Conservation (phyloP, 306 rosid species). For the Sechiopsis laciniata region DNA sequence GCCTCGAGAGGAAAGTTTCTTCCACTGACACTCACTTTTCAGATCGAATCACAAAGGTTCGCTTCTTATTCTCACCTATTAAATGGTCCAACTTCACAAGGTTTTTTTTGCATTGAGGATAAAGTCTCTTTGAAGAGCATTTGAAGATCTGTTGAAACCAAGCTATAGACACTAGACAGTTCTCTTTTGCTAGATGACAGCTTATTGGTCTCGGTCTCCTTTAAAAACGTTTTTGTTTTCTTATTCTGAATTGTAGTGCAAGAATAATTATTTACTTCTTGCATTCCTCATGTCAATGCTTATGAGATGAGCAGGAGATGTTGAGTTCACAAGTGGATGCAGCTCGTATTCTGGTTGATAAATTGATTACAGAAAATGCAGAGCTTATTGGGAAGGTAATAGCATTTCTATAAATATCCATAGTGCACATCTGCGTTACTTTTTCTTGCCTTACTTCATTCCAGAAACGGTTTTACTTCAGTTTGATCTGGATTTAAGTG, state of each 20-base stretch:
- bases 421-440: background rate
- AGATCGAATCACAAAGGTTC: slow-evolving; percentile 54
- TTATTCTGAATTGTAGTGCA: slow-evolving; percentile 3
- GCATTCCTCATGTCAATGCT: slow-evolving; percentile 23
- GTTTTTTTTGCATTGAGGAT: background rate
- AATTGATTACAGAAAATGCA: slow-evolving; percentile 63
- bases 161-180: background rate
- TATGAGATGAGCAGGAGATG: slow-evolving; percentile 39
- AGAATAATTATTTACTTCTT: background rate
- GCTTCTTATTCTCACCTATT: slow-evolving; percentile 19
- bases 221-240: background rate
- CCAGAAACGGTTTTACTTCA: background rate
- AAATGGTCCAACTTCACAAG: slow-evolving; percentile 9
- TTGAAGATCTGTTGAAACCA: background rate
- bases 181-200: background rate
- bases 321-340: slow-evolving; percentile 69
- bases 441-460: background rate
- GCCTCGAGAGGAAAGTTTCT: slow-evolving; percentile 41
- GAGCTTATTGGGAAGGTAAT: slow-evolving; percentile 90
- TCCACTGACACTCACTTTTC: slow-evolving; percentile 31
- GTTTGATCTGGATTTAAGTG: background rate
- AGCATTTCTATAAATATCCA: background rate
- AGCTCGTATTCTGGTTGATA: slow-evolving; percentile 55
- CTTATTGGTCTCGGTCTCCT: background rate
- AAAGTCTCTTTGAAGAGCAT: background rate